A percentile compares a stretch with the other conserved stretches of the same genome.
These are phyloP conservation scores for Saccharomycopsis selenospora DNA, from an alignment of 805 yeast genomes.

Conservation along the genomic window DNA sequence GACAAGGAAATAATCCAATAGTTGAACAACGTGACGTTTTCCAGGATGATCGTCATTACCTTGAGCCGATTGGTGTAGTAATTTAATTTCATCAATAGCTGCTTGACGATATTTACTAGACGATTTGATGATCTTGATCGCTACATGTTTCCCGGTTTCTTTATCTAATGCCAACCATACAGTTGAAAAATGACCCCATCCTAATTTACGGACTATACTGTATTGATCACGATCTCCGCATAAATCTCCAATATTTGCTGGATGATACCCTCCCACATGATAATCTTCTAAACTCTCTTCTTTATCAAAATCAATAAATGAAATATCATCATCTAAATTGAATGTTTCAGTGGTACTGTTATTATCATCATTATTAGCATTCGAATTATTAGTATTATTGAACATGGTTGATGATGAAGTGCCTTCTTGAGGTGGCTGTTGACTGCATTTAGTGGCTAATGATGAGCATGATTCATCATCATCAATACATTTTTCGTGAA, in stretches of 20 bases:
- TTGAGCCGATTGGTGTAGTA: constrained; percentile 59
- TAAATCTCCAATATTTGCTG: constrained; percentile 80
- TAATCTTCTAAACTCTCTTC: constrained; percentile 88
- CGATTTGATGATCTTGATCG: constrained; percentile 87
- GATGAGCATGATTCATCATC: too few species aligned
- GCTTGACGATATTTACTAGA: constrained; percentile 90
- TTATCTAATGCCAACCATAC: constrained; percentile 79
- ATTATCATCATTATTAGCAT: constrained; percentile 10
- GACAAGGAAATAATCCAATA: constrained; percentile 80
- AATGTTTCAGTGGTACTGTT: constrained; percentile 33
- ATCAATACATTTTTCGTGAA: too few species aligned
- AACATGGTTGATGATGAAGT: too few species aligned
- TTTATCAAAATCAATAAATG: constrained; percentile 36
- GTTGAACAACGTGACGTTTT: constrained; percentile 67
- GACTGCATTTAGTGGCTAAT: too few species aligned
- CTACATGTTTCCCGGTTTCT: constrained; percentile 59
- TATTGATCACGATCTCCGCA: constrained; percentile 67
- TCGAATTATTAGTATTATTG: too few species aligned
- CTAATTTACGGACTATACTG: constrained; percentile 77
- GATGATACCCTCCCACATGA: constrained; percentile 91
- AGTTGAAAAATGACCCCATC: constrained; percentile 98
- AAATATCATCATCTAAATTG: constrained; percentile 33
- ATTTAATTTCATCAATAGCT: constrained; percentile 85
- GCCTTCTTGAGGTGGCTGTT: too few species aligned
- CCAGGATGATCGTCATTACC: constrained; percentile 69